A percentile compares a stretch with the other conserved stretches of the same genome.
phyloP scores from a whole-genome alignment of 2,329 filamentous ascomycete species.

The Coniochaeta hoffmannii region DNA sequence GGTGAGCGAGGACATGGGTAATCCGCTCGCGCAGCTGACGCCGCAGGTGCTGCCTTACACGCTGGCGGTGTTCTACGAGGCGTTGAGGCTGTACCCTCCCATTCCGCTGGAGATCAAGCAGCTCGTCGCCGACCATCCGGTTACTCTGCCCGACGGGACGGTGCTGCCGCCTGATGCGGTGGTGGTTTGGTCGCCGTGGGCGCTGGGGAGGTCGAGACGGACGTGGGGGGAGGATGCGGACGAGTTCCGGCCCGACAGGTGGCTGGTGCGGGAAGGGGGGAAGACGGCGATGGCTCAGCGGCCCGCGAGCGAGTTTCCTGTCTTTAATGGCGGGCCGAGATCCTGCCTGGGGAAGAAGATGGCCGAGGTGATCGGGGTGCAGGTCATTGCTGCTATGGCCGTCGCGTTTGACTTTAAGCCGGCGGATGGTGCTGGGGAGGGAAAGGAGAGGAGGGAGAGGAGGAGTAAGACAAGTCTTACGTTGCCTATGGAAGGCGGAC shows the following conservation, averaged over 20 bases:
- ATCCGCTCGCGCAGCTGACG: slow-evolving; percentile 28
- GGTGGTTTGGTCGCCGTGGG: slow-evolving; percentile 57
- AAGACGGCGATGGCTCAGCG: slow-evolving; percentile 28
- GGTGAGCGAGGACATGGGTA: slow-evolving; percentile 8
- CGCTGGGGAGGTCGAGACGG: slow-evolving; percentile 49
- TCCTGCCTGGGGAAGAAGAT: slow-evolving; percentile 56
- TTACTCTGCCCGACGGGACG: slow-evolving; percentile 53
- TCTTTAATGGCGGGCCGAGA: slow-evolving; percentile 58
- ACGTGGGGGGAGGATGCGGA: slow-evolving; percentile 53
- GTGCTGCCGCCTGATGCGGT: slow-evolving; percentile 45
- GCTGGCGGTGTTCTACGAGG: slow-evolving; percentile 56
- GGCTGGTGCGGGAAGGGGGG: slow-evolving; percentile 27
- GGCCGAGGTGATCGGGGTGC: slow-evolving; percentile 53
- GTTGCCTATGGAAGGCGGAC: slow-evolving; percentile 54
- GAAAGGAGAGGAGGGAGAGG: slow-evolving; percentile 41
- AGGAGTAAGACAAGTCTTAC: slow-evolving; percentile 55
- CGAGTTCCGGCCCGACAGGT: slow-evolving; percentile 48
- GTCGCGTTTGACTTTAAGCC: slow-evolving; percentile 42
- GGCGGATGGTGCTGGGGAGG: slow-evolving; percentile 23
- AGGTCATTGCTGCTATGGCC: slow-evolving; percentile 44
- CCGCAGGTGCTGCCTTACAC: slow-evolving; percentile 44
- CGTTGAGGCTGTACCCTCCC: slow-evolving; percentile 54
- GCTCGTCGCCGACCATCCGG: slow-evolving; percentile 31
- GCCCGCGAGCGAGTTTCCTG: slow-evolving; percentile 48
- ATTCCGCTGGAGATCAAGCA: slow-evolving; percentile 62